These are phyloP conservation scores for Plenodomus tracheiphilus DNA, from an alignment of 2,329 filamentous ascomycete species.

Conservation along the genomic window DNA sequence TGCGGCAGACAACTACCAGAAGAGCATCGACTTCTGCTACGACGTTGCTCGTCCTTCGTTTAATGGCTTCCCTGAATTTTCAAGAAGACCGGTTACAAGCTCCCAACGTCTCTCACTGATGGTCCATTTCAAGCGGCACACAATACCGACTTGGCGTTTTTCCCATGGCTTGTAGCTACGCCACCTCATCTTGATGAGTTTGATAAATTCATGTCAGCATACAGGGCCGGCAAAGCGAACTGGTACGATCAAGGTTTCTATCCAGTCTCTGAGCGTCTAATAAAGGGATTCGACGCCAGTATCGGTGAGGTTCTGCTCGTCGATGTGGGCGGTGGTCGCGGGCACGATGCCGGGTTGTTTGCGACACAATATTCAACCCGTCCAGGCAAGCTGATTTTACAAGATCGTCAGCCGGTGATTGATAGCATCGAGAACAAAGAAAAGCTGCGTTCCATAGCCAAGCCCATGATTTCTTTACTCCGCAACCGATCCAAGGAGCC, in stretches of 20 bases:
- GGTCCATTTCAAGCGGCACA: conserved; percentile 47
- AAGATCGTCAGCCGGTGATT: conserved; percentile 51
- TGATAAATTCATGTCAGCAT: conserved; percentile 15
- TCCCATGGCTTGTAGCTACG: conserved; percentile 44
- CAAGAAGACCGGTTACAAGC: conserved; percentile 9
- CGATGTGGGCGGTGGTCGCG: conserved; percentile 50
- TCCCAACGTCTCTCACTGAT: conserved; percentile 3
- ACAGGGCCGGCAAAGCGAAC: conserved; percentile 12
- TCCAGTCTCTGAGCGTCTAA: conserved; percentile 18
- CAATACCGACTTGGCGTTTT: conserved; percentile 41
- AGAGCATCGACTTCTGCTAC: conserved; percentile 45
- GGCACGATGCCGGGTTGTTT: conserved; percentile 47
- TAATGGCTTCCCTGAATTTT: conserved; percentile 16
- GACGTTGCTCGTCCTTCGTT: conserved; percentile 35
- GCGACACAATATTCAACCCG: conserved; percentile 32
- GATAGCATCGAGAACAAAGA: conserved; percentile 17
- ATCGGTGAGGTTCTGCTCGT: conserved; percentile 38
- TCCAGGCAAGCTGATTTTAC: conserved; percentile 52
- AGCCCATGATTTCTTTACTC: conserved; percentile 52
- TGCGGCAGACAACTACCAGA: conserved; percentile 41
- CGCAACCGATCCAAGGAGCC: conserved; percentile 51
- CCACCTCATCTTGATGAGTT: conserved; percentile 37
- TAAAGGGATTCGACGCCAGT: conserved; percentile 25
- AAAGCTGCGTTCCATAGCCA: conserved; percentile 34
- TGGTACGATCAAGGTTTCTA: conserved; percentile 20